These are phyloP conservation scores for Euphorbia lathyris DNA, from an alignment of 345 rosid genomes.

Conservation along the genomic window DNA sequence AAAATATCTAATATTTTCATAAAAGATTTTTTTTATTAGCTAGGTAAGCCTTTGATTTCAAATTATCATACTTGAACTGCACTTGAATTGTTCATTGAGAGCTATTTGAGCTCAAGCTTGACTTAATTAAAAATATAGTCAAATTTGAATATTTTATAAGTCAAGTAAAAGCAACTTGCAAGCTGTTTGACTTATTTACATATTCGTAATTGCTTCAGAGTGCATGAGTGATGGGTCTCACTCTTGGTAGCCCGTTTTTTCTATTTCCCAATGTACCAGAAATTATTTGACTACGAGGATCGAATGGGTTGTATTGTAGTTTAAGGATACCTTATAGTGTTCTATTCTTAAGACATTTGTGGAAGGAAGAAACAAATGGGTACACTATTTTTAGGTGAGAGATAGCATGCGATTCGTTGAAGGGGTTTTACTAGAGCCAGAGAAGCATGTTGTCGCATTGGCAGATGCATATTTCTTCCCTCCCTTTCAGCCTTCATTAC, in stretches of 20 bases:
- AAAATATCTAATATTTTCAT: too few relatives aligned
- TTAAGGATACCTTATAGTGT: neutral
- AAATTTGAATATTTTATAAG: too few relatives aligned
- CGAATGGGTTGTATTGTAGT: neutral
- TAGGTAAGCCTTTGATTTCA: too few relatives aligned
- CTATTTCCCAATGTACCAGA: neutral
- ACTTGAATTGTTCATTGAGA: too few relatives aligned
- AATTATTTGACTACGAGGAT: neutral
- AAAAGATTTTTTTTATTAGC: too few relatives aligned
- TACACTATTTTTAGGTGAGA: constrained; percentile 57
- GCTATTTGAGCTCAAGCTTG: too few relatives aligned
- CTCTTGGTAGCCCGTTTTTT: neutral
- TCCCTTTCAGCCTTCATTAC: constrained; percentile 90
- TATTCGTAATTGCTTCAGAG: neutral
- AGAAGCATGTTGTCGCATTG: constrained; percentile 69
- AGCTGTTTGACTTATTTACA: neutral
- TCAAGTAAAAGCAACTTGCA: neutral
- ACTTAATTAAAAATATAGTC: too few relatives aligned
- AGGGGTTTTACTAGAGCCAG: constrained; percentile 76
- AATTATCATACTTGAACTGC: too few relatives aligned
- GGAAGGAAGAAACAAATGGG: neutral
- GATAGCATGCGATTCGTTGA: constrained; percentile 94
- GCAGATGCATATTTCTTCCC: constrained; percentile 97
- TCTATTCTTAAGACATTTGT: neutral
- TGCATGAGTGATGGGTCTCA: neutral